Evolutionary conservation across 2,329 filamentous ascomycete species (phyloP).

Genomic region (Fusarium anguioides): DNA sequence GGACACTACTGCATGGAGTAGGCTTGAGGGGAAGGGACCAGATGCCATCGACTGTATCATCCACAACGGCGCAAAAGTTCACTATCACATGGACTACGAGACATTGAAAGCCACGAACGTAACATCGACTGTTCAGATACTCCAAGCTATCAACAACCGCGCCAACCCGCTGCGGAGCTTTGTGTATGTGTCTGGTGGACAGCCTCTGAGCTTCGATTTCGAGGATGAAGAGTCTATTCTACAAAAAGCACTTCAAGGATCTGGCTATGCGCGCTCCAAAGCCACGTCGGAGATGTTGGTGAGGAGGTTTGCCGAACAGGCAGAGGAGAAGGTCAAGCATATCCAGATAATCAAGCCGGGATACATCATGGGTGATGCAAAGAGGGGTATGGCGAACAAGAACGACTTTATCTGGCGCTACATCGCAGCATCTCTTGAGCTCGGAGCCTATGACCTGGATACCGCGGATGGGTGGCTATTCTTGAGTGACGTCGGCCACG

Average conservation of each 20-base stretch:
- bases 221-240: neutral
- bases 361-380: neutral
- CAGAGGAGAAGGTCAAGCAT: neutral
- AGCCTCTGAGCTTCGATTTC: neutral
- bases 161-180: neutral
- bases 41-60: neutral
- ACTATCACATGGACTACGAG: neutral
- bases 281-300: neutral
- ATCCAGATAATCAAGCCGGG: neutral
- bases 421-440: neutral
- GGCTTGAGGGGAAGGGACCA: neutral
- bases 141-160: neutral
- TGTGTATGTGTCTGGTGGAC: neutral
- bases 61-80: neutral
- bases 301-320: neutral
- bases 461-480: neutral
- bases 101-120: neutral
- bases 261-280: neutral
- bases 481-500: neutral
- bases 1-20: neutral
- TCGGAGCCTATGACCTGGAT: neutral
- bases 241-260: neutral
- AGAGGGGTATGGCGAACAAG: neutral
- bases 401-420: slow-evolving; percentile 3
- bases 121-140: neutral